Conservation (phyloP, 208 protist genomes). For the Trypanosoma melophagium region DNA sequence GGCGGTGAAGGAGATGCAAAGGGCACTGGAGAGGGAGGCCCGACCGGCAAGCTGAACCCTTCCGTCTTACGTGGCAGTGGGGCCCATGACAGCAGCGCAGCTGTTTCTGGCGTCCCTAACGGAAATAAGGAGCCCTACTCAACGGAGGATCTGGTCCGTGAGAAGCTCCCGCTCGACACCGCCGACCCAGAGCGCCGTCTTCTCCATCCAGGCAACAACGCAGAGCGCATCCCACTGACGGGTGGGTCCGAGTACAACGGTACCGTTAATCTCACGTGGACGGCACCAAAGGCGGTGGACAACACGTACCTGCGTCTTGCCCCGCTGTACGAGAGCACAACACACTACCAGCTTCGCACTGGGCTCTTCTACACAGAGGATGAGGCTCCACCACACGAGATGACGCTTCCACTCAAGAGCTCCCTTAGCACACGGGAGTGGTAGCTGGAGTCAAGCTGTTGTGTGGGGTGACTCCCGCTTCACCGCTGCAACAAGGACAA, state of each 20-base stretch:
- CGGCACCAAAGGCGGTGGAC: conserved; percentile 52
- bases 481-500: too few relatives aligned
- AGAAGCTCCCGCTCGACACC: conserved; percentile 46
- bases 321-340: conserved; percentile 74
- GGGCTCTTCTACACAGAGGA: conserved; percentile 74
- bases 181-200: conserved; percentile 60
- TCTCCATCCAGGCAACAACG: conserved; percentile 46
- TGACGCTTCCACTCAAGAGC: conserved; percentile 67
- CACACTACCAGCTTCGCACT: conserved; percentile 77
- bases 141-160: conserved; percentile 43
- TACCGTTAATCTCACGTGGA: conserved; percentile 43
- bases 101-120: neutral
- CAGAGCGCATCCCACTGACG: conserved; percentile 33
- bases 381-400: conserved; percentile 51
- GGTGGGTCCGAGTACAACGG: conserved; percentile 70
- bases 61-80: neutral
- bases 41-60: too few relatives aligned
- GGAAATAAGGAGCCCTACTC: conserved; percentile 38
- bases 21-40: neutral
- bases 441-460: conserved; percentile 7
- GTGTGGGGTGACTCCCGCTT: too few relatives aligned
- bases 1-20: neutral
- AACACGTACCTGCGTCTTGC: conserved; percentile 71
- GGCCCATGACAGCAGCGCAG: conserved; percentile 15
- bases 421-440: conserved; percentile 24